Percentiles rank a stretch among this genome's conserved stretches.
Conservation (phyloP, 345 rosid genomes). For the Gossypium stocksii region DNA sequence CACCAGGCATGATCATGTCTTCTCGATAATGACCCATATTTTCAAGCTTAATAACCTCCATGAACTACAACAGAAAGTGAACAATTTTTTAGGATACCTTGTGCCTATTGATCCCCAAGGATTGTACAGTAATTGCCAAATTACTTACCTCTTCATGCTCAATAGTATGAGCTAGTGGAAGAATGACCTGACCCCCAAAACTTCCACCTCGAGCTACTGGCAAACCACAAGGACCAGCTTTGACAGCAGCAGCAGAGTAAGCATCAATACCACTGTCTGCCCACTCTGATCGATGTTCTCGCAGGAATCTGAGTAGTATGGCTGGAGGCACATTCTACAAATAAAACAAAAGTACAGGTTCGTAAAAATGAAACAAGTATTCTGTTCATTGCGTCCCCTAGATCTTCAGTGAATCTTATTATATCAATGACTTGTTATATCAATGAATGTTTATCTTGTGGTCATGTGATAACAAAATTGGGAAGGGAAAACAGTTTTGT, state of each 20-base stretch:
- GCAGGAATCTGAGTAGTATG: constrained; percentile 76
- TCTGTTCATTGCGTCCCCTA: background rate
- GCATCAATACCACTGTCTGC: constrained; percentile 92
- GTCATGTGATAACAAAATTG: background rate
- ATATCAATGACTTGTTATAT: background rate
- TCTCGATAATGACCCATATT: constrained; percentile 77
- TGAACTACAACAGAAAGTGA: constrained; percentile 39
- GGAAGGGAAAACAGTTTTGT: background rate
- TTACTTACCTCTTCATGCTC: constrained; percentile 85
- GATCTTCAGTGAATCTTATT: background rate
- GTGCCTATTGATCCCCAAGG: background rate
- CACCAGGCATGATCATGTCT: constrained; percentile 80
- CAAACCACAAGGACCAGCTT: constrained; percentile 76
- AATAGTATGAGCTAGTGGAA: constrained; percentile 92
- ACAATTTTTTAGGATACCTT: background rate
- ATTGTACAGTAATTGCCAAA: background rate
- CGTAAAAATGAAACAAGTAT: background rate
- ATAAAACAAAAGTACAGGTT: background rate
- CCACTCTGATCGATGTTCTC: constrained; percentile 99
- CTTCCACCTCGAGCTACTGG: constrained; percentile 73
- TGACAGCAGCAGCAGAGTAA: constrained; percentile 87
- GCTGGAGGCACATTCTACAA: constrained; percentile 94
- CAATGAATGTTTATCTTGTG: background rate
- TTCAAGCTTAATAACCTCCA: constrained; percentile 95
- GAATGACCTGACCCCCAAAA: constrained; percentile 92